These are phyloP conservation scores for Ogataea polymorpha DNA, from an alignment of 805 yeast genomes.

Conservation along the genomic window DNA sequence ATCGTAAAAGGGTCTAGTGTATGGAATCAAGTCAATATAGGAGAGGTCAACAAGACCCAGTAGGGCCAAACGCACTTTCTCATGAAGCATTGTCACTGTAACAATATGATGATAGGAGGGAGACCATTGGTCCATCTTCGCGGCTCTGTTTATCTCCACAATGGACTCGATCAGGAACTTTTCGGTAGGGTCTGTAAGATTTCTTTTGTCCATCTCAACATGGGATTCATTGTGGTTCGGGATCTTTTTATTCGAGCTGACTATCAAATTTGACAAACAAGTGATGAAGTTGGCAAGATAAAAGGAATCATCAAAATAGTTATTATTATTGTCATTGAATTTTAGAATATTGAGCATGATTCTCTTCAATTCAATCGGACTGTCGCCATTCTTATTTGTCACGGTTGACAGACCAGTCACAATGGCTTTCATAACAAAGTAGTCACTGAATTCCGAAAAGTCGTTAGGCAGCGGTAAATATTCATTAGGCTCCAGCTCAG, in stretches of 20 bases:
- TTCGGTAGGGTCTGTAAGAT: constrained; percentile 28
- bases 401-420: constrained; percentile 59
- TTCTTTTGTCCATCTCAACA: constrained; percentile 10
- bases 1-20: constrained; percentile 45
- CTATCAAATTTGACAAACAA: constrained; percentile 42
- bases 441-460: constrained; percentile 66
- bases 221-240: constrained; percentile 22
- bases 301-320: constrained; percentile 68
- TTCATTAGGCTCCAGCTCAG: constrained; percentile 35
- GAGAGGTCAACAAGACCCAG: constrained; percentile 51
- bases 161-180: constrained; percentile 46
- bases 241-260: constrained; percentile 24
- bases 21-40: constrained; percentile 52
- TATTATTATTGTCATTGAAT: constrained; percentile 82
- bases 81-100: constrained; percentile 53
- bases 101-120: constrained; percentile 65
- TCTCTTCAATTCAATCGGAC: constrained; percentile 53
- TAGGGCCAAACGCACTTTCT: constrained; percentile 57
- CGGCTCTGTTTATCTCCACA: constrained; percentile 68
- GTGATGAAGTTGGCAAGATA: constrained; percentile 59
- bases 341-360: constrained; percentile 69
- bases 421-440: constrained; percentile 68
- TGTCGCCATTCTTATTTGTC: constrained; percentile 57
- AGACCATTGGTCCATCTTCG: constrained; percentile 81
- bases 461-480: constrained; percentile 76